Evolutionary conservation across 108 stramenopile species (phyloP).

Genomic region (Nitzschia putrida): DNA sequence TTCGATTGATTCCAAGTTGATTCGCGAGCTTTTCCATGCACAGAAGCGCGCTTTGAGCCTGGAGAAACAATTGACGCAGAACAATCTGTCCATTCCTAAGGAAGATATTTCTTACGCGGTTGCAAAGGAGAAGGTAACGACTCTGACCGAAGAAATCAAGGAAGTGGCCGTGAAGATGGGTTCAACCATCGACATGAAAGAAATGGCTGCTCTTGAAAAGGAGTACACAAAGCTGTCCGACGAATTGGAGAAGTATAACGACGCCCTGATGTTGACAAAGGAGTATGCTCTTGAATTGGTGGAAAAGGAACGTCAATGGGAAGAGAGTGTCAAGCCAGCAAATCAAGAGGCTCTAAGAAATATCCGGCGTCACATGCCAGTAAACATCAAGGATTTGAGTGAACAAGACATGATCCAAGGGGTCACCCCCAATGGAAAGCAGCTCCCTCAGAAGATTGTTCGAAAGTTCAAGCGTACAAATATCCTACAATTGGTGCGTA

Average conservation of each 20-base stretch:
- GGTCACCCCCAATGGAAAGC: constrained; percentile 38
- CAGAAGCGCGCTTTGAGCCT: constrained; percentile 34
- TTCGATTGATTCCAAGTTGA: constrained; percentile 26
- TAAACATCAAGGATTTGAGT: constrained; percentile 40
- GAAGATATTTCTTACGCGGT: constrained; percentile 56
- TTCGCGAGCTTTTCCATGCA: constrained; percentile 33
- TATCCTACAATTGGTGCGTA: constrained; percentile 37
- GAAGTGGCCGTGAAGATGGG: constrained; percentile 42
- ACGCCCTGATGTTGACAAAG: constrained; percentile 51
- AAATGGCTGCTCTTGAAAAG: constrained; percentile 33
- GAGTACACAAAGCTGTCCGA: constrained; percentile 49
- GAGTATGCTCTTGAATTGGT: constrained; percentile 41
- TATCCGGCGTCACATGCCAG: constrained; percentile 50
- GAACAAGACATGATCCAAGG: constrained; percentile 18
- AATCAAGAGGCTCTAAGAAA: constrained; percentile 37
- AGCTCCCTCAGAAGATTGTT: constrained; percentile 35
- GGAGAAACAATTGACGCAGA: constrained; percentile 49
- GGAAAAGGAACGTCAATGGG: constrained; percentile 40
- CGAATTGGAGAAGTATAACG: constrained; percentile 58
- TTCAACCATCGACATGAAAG: constrained; percentile 27
- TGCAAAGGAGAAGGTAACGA: constrained; percentile 40
- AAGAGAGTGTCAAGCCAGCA: constrained; percentile 14
- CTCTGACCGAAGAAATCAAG: constrained; percentile 43
- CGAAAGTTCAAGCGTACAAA: constrained; percentile 54
- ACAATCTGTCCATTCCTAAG: constrained; percentile 40